Evolutionary conservation across 345 rosid species (phyloP), one percentile per base, ranked within the genome.

Genomic region (Melaleuca alternifolia): DNA sequence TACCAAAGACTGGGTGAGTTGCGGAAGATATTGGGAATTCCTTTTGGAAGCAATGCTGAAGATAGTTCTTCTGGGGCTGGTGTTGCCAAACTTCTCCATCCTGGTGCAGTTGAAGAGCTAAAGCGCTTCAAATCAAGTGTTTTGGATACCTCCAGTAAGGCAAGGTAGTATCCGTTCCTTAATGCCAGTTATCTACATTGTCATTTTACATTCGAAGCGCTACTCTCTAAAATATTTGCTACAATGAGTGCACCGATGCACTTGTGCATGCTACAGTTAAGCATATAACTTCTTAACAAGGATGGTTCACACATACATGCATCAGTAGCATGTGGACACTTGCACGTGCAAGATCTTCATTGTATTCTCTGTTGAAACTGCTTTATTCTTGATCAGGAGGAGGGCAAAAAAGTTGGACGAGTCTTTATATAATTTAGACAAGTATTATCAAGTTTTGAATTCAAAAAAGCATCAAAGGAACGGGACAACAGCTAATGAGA

Each of bases 61-160:
- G 94, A 93, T 51, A 90, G 89, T 87, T 59, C 92, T 87, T 91
- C 89, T 85, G 91, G 93, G 85, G 90, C 92, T 71, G 89, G 89
- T 83, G 90, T 88, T 87, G 62, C 91, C 16, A 93, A 93, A 87
- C 86, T 92, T 79, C 85, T 90, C 79, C 89, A 89, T 71, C 88
- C 90, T 14, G 92, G 86, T 77, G 91, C 89, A 41, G 76, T 87
- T 15, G 93, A 92, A 89, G 96, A 94, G 83, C 88, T 94, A 85
- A 93, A 89, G 88, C 92, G 92, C 83, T 89, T 89, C 75, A 93
- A 85, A 88, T 85, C 79, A 44, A 88, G 89, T 85, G 81, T 94
- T 85, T 37, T 41, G 26, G 93, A 92, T 76, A 82, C 87, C 86
- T 71, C 85, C 54, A 16, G 2, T 23, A 91, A 90, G 90, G 93